phyloP scores from a whole-genome alignment of 306 rosid species.

The Prunus salicina region DNA sequence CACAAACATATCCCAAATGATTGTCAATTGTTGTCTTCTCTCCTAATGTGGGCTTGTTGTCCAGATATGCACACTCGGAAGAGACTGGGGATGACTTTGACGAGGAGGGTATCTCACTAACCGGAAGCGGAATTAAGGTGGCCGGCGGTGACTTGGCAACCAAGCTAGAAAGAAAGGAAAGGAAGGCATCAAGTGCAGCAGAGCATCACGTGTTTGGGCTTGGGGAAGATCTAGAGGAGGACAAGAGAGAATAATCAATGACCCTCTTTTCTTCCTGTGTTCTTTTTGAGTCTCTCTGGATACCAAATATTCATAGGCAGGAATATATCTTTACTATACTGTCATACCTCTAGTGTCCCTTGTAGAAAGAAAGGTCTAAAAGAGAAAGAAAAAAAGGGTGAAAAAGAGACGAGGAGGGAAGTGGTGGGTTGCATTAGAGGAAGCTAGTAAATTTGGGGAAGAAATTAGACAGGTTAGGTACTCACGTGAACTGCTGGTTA shows the following conservation, averaged over 20 bases:
- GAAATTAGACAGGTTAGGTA: conserved; percentile 1
- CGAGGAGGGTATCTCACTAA: conserved; percentile 47
- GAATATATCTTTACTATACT: background rate
- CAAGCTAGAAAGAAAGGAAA: conserved; percentile 57
- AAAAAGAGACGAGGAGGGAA: background rate
- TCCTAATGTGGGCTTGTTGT: conserved; percentile 2
- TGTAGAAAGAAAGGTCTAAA: background rate
- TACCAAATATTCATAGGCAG: background rate
- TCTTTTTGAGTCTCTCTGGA: conserved; percentile 4
- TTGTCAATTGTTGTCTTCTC: background rate
- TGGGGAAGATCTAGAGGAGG: conserved; percentile 61
- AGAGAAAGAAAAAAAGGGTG: background rate
- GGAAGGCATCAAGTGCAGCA: conserved; percentile 33
- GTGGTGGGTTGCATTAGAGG: background rate
- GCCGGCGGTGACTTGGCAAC: conserved; percentile 49
- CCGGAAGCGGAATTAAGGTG: conserved; percentile 51
- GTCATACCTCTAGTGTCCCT: background rate
- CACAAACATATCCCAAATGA: background rate
- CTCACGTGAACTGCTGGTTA: background rate
- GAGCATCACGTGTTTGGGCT: conserved; percentile 59
- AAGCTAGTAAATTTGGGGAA: background rate
- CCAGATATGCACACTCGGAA: conserved; percentile 65
- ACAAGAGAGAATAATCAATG: conserved; percentile 46
- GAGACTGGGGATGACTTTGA: conserved; percentile 63
- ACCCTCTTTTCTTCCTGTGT: conserved; percentile 1